Percentiles rank a stretch among this genome's conserved stretches.
Evolutionary conservation across 371 early-diverging fungal genomes (phyloP).

Genomic region (Mortierella sp.): DNA sequence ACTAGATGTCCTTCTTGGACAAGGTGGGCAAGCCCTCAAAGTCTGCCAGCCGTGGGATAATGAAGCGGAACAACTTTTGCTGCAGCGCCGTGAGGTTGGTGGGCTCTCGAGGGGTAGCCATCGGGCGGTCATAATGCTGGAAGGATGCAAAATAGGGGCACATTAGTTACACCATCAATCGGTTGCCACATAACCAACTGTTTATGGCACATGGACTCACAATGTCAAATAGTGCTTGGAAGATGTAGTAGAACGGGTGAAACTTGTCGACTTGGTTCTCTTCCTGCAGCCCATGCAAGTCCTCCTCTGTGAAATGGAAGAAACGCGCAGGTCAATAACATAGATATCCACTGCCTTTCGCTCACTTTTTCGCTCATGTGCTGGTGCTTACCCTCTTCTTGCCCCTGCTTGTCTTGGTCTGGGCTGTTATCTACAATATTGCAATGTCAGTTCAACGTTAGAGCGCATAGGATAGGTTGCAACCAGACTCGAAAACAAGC

Average conservation of each 20-base stretch:
- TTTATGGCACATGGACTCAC: not conserved
- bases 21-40: slow-evolving; percentile 2
- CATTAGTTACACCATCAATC: slow-evolving; percentile 4
- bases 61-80: slow-evolving; percentile 9
- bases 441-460: not conserved
- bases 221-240: slow-evolving; percentile 9
- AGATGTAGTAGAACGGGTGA: slow-evolving; percentile 6
- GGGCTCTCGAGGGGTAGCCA: slow-evolving; percentile 1
- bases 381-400: not conserved
- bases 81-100: not conserved
- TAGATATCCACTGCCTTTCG: not conserved
- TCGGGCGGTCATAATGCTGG: not conserved
- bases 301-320: slow-evolving; percentile 4
- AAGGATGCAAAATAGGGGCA: not conserved
- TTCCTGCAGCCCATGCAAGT: slow-evolving; percentile 5
- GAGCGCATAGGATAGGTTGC: not conserved
- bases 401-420: not conserved
- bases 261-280: slow-evolving; percentile 1
- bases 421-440: not conserved
- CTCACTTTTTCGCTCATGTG: not conserved
- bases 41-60: not conserved
- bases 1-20: slow-evolving; percentile 7
- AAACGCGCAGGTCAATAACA: not conserved
- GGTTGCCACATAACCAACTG: not conserved
- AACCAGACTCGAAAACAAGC: not conserved